phyloP scores from a whole-genome alignment of 176 grass and related monocot genomes.

The Echinochloa phyllopogon region DNA sequence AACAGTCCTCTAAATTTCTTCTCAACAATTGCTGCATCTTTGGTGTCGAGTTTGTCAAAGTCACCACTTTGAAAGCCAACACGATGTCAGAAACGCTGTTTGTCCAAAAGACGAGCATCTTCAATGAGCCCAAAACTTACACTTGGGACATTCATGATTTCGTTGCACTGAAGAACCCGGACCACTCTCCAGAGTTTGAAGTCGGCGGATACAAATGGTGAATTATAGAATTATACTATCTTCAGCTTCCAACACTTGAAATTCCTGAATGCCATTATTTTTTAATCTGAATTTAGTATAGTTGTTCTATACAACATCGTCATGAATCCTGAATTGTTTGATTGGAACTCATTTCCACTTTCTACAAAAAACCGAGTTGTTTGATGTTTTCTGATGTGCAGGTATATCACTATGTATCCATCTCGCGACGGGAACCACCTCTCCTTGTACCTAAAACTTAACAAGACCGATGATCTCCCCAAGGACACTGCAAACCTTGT shows the following conservation, averaged over 20 bases:
- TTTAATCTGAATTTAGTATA: slow-evolving; percentile 4
- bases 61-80: slow-evolving; percentile 20
- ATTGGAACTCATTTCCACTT: neutral
- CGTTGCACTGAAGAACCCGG: slow-evolving; percentile 16
- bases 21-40: slow-evolving; percentile 32
- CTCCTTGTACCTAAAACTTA: slow-evolving; percentile 30
- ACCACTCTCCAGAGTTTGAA: slow-evolving; percentile 38
- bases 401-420: neutral
- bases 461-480: neutral
- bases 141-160: slow-evolving; percentile 43
- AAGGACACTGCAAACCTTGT: slow-evolving; percentile 23
- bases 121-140: slow-evolving; percentile 3
- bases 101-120: slow-evolving; percentile 35
- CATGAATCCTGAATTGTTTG: neutral
- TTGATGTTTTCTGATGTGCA: slow-evolving; percentile 21
- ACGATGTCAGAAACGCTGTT: neutral
- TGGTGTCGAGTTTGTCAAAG: slow-evolving; percentile 43
- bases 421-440: slow-evolving; percentile 16
- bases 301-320: neutral
- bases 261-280: slow-evolving; percentile 3
- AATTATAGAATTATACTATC: neutral
- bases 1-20: slow-evolving; percentile 26
- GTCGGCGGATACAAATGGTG: slow-evolving; percentile 43
- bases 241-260: neutral
- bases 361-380: neutral